These are phyloP conservation scores for Aureobasidium sp. DNA, from an alignment of 2,329 filamentous ascomycete genomes.

Conservation along the genomic window DNA sequence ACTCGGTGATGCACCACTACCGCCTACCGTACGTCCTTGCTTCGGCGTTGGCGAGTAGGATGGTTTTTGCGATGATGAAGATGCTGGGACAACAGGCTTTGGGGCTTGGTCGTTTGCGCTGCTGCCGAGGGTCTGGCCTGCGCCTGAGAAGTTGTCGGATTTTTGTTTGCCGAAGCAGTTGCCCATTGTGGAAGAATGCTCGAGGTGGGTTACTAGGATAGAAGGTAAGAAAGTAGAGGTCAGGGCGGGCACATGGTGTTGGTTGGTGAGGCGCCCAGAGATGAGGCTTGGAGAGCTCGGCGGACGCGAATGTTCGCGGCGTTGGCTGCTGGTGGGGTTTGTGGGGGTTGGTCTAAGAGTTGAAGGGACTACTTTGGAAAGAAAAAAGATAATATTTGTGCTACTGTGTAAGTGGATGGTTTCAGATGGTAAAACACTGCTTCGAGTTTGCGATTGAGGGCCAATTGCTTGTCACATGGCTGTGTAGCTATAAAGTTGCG, in stretches of 20 bases:
- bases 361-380: background rate
- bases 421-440: background rate
- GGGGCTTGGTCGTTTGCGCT: constrained; percentile 31
- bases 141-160: constrained; percentile 60
- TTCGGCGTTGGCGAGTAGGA: constrained; percentile 16
- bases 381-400: background rate
- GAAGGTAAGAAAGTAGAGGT: background rate
- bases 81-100: constrained; percentile 36
- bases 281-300: constrained; percentile 1
- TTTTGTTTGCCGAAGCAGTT: constrained; percentile 72
- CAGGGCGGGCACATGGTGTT: background rate
- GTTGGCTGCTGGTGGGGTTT: background rate
- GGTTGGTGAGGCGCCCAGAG: background rate
- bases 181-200: constrained; percentile 54
- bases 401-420: no score
- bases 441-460: background rate
- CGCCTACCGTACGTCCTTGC: constrained; percentile 45
- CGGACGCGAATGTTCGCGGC: background rate
- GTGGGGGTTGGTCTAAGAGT: background rate
- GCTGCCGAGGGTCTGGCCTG: constrained; percentile 63
- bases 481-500: background rate
- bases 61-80: constrained; percentile 17
- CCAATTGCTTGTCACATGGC: background rate
- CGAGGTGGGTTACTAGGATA: background rate
- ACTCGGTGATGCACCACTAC: constrained; percentile 5